Evolutionary conservation across 1,284 basidiomycete genomes (phyloP), one percentile per base, ranked within the genome.

Genomic region (Rhodotorula sp.): DNA sequence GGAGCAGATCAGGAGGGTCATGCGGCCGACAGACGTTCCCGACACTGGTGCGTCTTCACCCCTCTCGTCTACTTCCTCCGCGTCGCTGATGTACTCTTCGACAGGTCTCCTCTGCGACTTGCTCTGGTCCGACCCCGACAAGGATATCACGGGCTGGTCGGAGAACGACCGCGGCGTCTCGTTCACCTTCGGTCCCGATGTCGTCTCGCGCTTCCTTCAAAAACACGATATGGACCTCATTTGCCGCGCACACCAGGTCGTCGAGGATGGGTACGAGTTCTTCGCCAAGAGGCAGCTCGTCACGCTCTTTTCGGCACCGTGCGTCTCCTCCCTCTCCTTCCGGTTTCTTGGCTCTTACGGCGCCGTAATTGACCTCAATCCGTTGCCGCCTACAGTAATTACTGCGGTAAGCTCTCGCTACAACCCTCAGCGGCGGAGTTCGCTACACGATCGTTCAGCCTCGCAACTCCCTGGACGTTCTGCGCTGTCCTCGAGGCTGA

Each of bases 171-270:
- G 95, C 80, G 95, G 95, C 76, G 95, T 99, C 60, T 97, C 93
- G 57, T 95, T 94, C 81, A 94, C 91, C n/a, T 99, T 98, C 81
- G 95, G 95, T 16, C 94, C 94, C 46, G 94, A 98, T 79, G 95
- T 99, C 54, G 94, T 99, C 62, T 94, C 93, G 70, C 86, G 94
- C 77, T 99, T 99, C 86, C 83, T 99, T 79, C 94, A 97, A 85
- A 97, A 98, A 82, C 95, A 97, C 80, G 96, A 99, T 82, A 98
- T 99, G 95, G 95, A 98, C 81, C 84, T 98, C 78, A 98, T 99
- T 79, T 98, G 95, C 83, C 86, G 95, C 83, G 94, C 94, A 78
- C 94, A 98, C 86, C 92, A 97, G 86, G 95, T 99, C 79, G 95
- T 99, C 62, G 95, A 99, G 81, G 95, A 99, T 77, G 95, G 95